phyloP scores from a whole-genome alignment of 805 yeast species.

The Ogataea henricii region DNA sequence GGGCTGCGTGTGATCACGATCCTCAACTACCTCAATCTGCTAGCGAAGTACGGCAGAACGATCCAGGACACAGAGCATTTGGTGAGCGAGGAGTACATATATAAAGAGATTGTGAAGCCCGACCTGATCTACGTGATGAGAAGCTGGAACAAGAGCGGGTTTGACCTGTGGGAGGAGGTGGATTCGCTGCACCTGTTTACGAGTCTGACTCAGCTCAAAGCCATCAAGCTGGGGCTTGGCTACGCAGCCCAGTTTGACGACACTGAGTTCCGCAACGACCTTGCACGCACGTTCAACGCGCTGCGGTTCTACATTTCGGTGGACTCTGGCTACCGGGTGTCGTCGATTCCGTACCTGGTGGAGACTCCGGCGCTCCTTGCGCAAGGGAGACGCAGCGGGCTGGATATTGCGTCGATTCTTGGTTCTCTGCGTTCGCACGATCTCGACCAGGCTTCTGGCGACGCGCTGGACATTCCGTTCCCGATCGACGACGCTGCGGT shows the following conservation, averaged over 20 bases:
- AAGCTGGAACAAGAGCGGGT: constrained; percentile 68
- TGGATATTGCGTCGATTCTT: constrained; percentile 75
- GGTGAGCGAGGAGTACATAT: constrained; percentile 40
- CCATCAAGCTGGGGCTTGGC: constrained; percentile 58
- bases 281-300: constrained; percentile 35
- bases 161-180: constrained; percentile 93
- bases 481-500: constrained; percentile 59
- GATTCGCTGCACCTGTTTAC: constrained; percentile 79
- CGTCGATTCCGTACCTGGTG: constrained; percentile 54
- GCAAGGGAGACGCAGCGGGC: constrained; percentile 58
- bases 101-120: constrained; percentile 55
- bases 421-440: constrained; percentile 50
- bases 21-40: constrained; percentile 51
- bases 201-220: constrained; percentile 68
- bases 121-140: constrained; percentile 66
- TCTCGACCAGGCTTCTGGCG: constrained; percentile 33
- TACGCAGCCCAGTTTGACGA: constrained; percentile 38
- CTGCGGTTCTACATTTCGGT: constrained; percentile 41
- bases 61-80: constrained; percentile 35
- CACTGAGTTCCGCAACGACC: constrained; percentile 30
- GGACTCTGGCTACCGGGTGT: constrained; percentile 45
- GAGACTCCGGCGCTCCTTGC: constrained; percentile 60
- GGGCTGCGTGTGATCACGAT: constrained; percentile 74
- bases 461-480: constrained; percentile 54
- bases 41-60: constrained; percentile 35